phyloP scores from a whole-genome alignment of 768 basidiomycete species.

The Lactarius sanguifluus region DNA sequence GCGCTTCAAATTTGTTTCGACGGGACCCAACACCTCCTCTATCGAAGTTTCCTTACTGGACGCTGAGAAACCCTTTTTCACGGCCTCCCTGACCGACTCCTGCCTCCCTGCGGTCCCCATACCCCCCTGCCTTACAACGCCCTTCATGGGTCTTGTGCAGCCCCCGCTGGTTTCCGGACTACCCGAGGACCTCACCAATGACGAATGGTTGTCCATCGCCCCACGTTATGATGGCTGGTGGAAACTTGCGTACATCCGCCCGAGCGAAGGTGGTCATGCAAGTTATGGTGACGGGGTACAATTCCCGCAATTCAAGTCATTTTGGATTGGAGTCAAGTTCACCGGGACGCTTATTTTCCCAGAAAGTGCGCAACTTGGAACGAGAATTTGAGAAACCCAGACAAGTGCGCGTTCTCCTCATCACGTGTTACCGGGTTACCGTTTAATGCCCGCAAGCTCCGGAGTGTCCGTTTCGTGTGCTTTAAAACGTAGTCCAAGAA shows the following conservation, averaged over 20 bases:
- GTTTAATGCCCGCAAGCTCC: too few relatives aligned
- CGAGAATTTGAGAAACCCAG: too few relatives aligned
- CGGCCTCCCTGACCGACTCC: conserved; percentile 21
- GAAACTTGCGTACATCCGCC: conserved; percentile 19
- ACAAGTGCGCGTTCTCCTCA: too few relatives aligned
- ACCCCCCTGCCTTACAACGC: conserved; percentile 2
- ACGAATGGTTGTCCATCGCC: conserved; percentile 18
- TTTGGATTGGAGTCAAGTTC: conserved; percentile 22
- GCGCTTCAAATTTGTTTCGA: conserved; percentile 14
- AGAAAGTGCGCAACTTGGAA: not conserved
- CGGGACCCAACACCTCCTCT: not conserved
- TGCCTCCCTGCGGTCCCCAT: conserved; percentile 18
- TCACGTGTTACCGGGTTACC: too few relatives aligned
- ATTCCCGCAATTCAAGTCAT: conserved; percentile 9
- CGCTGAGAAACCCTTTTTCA: conserved; percentile 22
- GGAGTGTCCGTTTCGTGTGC: too few relatives aligned
- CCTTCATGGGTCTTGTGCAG: conserved; percentile 11
- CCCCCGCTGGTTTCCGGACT: conserved; percentile 9
- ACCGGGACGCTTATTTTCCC: conserved; percentile 15
- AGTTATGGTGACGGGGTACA: conserved; percentile 22
- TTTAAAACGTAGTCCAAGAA: too few relatives aligned
- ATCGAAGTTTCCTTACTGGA: conserved; percentile 12
- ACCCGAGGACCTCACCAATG: not conserved
- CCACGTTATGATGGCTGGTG: conserved; percentile 20
- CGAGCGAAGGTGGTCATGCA: conserved; percentile 1